Evolutionary conservation across 2,329 filamentous ascomycete genomes (phyloP).

Genomic region (Clonostachys rhizophaga): DNA sequence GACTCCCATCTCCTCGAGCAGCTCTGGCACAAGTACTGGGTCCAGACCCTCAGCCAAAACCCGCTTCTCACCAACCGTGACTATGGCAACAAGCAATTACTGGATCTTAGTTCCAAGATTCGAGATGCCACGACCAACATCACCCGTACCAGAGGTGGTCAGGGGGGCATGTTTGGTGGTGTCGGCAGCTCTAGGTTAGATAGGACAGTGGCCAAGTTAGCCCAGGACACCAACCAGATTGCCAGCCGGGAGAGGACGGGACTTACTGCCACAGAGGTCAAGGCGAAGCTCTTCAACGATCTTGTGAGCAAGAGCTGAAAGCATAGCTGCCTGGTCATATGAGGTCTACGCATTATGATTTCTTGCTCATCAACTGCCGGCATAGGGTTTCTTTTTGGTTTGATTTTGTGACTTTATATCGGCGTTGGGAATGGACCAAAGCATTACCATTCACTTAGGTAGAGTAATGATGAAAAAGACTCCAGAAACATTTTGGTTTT

Average conservation of each 20-base stretch:
- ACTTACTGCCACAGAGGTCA: slow-evolving; percentile 56
- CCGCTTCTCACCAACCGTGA: slow-evolving; percentile 90
- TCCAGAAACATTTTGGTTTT: no score
- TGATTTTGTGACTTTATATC: neutral
- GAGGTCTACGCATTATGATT: neutral
- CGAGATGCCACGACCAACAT: slow-evolving; percentile 48
- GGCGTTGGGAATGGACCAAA: neutral
- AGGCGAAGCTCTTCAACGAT: slow-evolving; percentile 56
- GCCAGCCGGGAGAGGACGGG: slow-evolving; percentile 59
- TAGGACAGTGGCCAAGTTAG: slow-evolving; percentile 52
- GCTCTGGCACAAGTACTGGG: slow-evolving; percentile 99
- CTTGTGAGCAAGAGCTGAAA: slow-evolving; percentile 11
- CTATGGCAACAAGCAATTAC: slow-evolving; percentile 87
- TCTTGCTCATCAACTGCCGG: neutral
- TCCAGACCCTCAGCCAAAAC: slow-evolving; percentile 87
- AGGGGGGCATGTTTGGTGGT: slow-evolving; percentile 2
- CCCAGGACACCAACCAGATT: slow-evolving; percentile 56
- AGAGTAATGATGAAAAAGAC: neutral
- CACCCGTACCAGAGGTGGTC: slow-evolving; percentile 14
- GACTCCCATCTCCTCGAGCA: slow-evolving; percentile 82
- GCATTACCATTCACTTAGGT: neutral
- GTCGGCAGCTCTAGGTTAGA: slow-evolving; percentile 16
- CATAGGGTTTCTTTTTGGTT: neutral
- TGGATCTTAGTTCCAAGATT: slow-evolving; percentile 81
- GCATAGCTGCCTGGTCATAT: no score